These are phyloP conservation scores for Vachellia collinsii DNA, from an alignment of 306 rosid species.

Conservation along the genomic window DNA sequence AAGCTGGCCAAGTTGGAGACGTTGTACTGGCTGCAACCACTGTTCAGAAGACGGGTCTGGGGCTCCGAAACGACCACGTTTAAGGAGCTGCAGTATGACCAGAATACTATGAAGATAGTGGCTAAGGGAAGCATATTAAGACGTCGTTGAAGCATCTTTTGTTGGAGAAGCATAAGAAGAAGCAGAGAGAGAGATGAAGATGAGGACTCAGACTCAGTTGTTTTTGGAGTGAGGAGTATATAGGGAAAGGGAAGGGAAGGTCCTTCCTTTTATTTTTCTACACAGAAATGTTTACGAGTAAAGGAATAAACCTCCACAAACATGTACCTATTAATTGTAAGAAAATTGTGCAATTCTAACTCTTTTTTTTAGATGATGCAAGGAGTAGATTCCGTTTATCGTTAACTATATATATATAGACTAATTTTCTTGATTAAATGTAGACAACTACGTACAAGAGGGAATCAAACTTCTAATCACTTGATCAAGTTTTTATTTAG, in stretches of 20 bases:
- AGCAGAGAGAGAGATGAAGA: background rate
- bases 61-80: slow-evolving; percentile 45
- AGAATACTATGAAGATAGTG: slow-evolving; percentile 7
- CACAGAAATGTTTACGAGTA: no score
- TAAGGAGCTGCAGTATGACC: slow-evolving; percentile 18
- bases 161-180: background rate
- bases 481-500: no score
- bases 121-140: background rate
- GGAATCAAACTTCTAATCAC: no score
- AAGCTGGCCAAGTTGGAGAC: slow-evolving; percentile 50
- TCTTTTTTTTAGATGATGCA: no score
- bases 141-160: background rate
- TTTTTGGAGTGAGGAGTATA: background rate
- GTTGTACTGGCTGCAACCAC: slow-evolving; percentile 71
- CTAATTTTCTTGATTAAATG: no score
- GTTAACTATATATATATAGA: no score
- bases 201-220: background rate
- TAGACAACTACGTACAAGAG: no score
- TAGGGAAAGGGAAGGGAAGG: slow-evolving; percentile 20
- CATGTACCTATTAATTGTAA: no score
- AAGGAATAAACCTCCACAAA: no score
- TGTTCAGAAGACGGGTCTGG: slow-evolving; percentile 51
- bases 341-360: no score
- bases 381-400: no score
- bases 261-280: background rate